Base-by-base conservation (phyloP, 768 basidiomycete genomes). In the Xerocomellus intermedius region DNA sequence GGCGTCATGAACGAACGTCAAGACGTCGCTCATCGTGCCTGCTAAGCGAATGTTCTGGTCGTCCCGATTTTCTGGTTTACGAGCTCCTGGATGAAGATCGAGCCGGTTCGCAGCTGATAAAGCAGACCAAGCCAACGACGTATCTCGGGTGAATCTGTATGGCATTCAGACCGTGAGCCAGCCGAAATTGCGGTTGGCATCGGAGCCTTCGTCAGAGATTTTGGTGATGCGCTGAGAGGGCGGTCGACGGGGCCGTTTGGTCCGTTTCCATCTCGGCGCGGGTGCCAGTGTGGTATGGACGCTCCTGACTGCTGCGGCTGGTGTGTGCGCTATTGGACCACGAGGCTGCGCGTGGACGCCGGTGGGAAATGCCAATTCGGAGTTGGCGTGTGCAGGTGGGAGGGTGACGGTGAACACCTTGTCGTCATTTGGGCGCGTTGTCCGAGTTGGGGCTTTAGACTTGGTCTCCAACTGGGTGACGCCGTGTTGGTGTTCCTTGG, bases 321-420 rank as follows among this genome's bases (percentile, higher is more conserved):
- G 26, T 26, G 28, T 28, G 1, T 8, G 5, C 28, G 33, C 21
- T 10, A 36, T 28, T 19, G 36, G 5, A 35, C 51, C 32, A 5
- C 50, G 39, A 22, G 42, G 33, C 26, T 38, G 57, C 1, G 52
- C 37, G 36, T 36, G 65, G 21, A 61, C 51, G 8, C 48, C 48
- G 1, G 69, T 69, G 12, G 70, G 69, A 9, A 71, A 16, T 2
- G 54, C 36, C 12, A 69, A 5, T 22, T 71, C 69, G 12, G 69
- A 42, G 28, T 73, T 69, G 52, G 63, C 54, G 13, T 71, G 64
- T 8, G 66, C 61, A 2, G 67, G 64, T 5, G 69, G 65, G 24
- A 67, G 32, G 10, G 57, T 21, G 50, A 70, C 45, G 16, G 60
- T 61, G 30, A 68, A 48, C 14, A 59, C 53, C 0, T 26, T 42